Evolutionary conservation across 129 eudicot species (phyloP), one percentile per base, ranked within the genome.

Genomic region (Centella asiatica): DNA sequence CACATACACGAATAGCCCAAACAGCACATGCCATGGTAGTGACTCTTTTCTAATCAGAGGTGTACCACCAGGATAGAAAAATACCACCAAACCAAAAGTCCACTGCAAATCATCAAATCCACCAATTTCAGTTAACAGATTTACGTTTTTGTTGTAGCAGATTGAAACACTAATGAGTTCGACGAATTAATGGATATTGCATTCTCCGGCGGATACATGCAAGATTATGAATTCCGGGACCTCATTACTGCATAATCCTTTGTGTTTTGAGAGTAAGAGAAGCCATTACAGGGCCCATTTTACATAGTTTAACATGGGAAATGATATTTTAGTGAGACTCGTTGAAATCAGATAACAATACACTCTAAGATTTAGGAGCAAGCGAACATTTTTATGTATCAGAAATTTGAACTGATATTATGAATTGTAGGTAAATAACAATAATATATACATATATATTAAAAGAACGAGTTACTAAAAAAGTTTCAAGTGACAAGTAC

Each of bases 61-160:
- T 0, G 80, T 69, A 44, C 99, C 96, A 28, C 96, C 96, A 3
- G 99, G 99, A 75, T 74, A 93, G 82, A 88, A 93, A 76, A 93
- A 93, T 33, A 88, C 77, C 66, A 93, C 37, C 60, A 93, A 88
- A 15, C 99, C 99, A 55, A 72, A 88, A 32, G 81, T 69, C 96
- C 99, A 93, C 99, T 93, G 96, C 73, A 73, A 54, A 29, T 13
- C 64, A 27, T 22, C 42, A n/a, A n/a, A n/a, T 24, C 25, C 20
- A 11, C 26, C 18, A 25, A 15, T 31, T 60, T 57, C 51, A 27
- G 50, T 39, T 23, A 20, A 58, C 4, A 34, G 39, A 34, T 11
- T 27, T 1, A 32, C 27, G 9, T 25, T 11, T 11, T 2, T 25
- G 5, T 27, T 52, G 34, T 13, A 25, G 1, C n/a, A 1, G 22